These are phyloP conservation scores for Leccinum disarticulatum DNA, from an alignment of 768 basidiomycete species.

Conservation along the genomic window DNA sequence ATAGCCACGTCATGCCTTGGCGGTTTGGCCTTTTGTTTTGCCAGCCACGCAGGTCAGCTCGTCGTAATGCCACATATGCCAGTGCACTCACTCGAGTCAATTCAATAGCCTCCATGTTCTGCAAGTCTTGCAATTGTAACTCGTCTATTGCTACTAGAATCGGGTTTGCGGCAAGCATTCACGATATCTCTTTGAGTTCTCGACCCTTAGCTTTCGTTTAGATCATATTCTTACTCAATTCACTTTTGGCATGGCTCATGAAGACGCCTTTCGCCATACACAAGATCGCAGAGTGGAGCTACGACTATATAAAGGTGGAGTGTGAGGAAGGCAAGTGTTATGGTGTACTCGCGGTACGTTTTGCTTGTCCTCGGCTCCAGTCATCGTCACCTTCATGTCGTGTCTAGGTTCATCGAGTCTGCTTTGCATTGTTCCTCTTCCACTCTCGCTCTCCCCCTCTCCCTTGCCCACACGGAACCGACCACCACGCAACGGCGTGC, in stretches of 20 bases:
- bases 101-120: conserved; percentile 83
- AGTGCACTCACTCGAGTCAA: background rate
- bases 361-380: background rate
- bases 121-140: conserved; percentile 98
- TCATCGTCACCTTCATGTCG: conserved; percentile 6
- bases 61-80: background rate
- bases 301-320: conserved; percentile 98
- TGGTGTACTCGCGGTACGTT: conserved; percentile 86
- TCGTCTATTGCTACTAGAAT: conserved; percentile 97
- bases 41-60: conserved; percentile 73
- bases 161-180: conserved; percentile 77
- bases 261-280: conserved; percentile 85
- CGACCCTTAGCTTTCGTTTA: conserved; percentile 30
- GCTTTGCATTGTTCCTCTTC: conserved; percentile 90
- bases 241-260: conserved; percentile 85
- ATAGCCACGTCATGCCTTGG: conserved; percentile 83
- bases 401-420: conserved; percentile 85
- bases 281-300: conserved; percentile 88
- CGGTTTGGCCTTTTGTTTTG: conserved; percentile 82
- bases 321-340: conserved; percentile 93
- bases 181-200: background rate
- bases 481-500: too few species aligned
- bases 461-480: too few species aligned
- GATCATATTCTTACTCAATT: conserved; percentile 70
- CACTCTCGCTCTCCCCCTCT: conserved; percentile 41